A percentile compares a stretch with the other conserved stretches of the same genome.
phyloP scores from a whole-genome alignment of 768 basidiomycete genomes.

The Pleurotus salmoneostramineus region DNA sequence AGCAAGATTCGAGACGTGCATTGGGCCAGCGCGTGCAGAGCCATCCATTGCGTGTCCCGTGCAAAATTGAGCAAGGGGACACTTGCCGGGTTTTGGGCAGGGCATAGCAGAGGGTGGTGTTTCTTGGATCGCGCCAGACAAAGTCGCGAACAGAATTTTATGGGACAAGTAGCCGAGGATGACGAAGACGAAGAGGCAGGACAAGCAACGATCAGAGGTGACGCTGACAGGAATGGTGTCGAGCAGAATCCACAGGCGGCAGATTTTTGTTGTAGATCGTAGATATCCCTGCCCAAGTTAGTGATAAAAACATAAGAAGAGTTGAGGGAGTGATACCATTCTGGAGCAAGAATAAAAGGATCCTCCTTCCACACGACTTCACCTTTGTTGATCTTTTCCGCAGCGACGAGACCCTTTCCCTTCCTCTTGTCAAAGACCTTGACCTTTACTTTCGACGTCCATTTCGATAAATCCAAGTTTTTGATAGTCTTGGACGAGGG shows the following conservation, averaged over 20 bases:
- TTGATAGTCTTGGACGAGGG: slow-evolving; percentile 66
- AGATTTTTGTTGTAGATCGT: slow-evolving; percentile 57
- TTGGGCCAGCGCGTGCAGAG: slow-evolving; percentile 67
- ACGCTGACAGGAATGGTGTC: slow-evolving; percentile 47
- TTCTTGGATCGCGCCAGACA: slow-evolving; percentile 65
- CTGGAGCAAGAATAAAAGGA: slow-evolving; percentile 77
- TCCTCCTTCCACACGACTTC: slow-evolving; percentile 86
- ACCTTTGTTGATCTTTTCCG: slow-evolving; percentile 59
- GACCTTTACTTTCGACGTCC: slow-evolving; percentile 63
- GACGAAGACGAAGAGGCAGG: slow-evolving; percentile 34
- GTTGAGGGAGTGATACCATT: slow-evolving; percentile 39
- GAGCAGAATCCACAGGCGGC: slow-evolving; percentile 74
- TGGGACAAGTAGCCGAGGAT: slow-evolving; percentile 43
- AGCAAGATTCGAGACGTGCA: slow-evolving; percentile 63
- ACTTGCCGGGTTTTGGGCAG: slow-evolving; percentile 68
- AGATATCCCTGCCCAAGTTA: slow-evolving; percentile 59
- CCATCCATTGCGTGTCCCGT: slow-evolving; percentile 65
- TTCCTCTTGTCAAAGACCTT: slow-evolving; percentile 64
- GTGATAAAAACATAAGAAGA: background rate
- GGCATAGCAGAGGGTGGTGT: slow-evolving; percentile 71
- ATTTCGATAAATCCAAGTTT: slow-evolving; percentile 56
- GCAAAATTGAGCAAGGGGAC: slow-evolving; percentile 58
- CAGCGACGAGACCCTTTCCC: slow-evolving; percentile 83
- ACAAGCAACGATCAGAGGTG: slow-evolving; percentile 50
- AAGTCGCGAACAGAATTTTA: slow-evolving; percentile 77